Percentiles rank a stretch among this genome's conserved stretches.
Conservation (phyloP, 1,284 basidiomycete species). For the Microstroma glucosiphilum region DNA sequence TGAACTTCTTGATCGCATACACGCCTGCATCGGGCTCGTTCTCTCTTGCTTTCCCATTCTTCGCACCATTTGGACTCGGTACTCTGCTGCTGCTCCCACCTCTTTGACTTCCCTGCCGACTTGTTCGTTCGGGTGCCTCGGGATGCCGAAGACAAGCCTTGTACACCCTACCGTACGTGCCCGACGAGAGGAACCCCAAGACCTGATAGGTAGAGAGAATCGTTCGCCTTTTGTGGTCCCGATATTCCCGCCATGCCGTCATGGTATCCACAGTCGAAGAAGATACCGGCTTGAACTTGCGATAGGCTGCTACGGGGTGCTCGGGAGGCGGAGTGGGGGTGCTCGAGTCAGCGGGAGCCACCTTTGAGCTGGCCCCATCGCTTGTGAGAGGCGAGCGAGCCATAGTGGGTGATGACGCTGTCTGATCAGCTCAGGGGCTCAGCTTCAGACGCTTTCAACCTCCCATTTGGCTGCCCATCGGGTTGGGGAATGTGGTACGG, state of each 20-base stretch:
- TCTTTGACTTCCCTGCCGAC: background rate
- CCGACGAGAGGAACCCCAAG: conserved; percentile 92
- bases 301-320: conserved; percentile 1
- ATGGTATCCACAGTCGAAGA: conserved; percentile 21
- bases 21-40: conserved; percentile 22
- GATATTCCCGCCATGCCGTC: conserved; percentile 39
- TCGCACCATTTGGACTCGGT: background rate
- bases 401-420: no score
- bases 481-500: no score
- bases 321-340: background rate
- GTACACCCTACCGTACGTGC: conserved; percentile 96
- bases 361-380: no score
- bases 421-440: no score
- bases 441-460: no score
- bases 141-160: conserved; percentile 64
- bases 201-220: conserved; percentile 63
- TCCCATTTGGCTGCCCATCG: no score
- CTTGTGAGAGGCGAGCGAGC: no score
- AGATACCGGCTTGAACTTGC: conserved; percentile 5
- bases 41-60: conserved; percentile 9
- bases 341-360: no score
- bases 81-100: background rate
- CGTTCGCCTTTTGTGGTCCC: conserved; percentile 30
- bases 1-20: conserved; percentile 99
- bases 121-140: background rate